Evolutionary conservation across 2,329 filamentous ascomycete genomes (phyloP), one percentile per base, ranked within the genome.

Genomic region (Fusarium sp.): DNA sequence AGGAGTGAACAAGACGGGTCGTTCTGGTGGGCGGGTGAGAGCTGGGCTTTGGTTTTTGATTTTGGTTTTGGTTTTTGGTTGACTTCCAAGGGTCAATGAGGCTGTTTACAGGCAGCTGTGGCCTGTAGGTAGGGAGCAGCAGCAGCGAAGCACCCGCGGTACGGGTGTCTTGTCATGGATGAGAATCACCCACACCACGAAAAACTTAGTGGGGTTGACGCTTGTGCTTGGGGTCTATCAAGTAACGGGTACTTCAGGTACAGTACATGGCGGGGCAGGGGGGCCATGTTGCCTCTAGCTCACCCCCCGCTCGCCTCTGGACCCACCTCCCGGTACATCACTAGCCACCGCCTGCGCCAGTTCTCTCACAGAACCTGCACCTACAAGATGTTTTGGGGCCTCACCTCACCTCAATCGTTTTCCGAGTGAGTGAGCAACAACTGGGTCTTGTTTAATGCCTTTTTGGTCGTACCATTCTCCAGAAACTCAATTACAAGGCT

Each of bases 11-110:
- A 28, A 9, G 34, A 36, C 34, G 44, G 55, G 53, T 46, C 24
- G 55, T 47, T 50, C 62, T 68, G 56, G 60, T 69, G 67, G 71
- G 68, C 36, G 62, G 69, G 71, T 71, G 69, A 72, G 67, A 70
- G 67, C 68, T 69, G 66, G 70, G 65, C 71, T 73, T 72, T 68
- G 68, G 65, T 72, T 73, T 26, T 65, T 65, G 61, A 61, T 69
- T 74, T 28, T 59, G 60, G 38, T 55, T 67, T 71, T 68, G 68
- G 65, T 72, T 73, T 65, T 65, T 65, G 61, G 67, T 70, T 74
- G 72, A 71, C 67, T 66, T 69, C 53, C 66, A 68, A 68, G 66
- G 66, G 65, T 69, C 53, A 39, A 69, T 63, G 69, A 73, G 66
- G 68, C 67, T 70, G 70, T 70, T 68, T 44, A 36, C 34, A 36